Conservation (phyloP, 129 eudicot species). For the Centella asiatica region DNA sequence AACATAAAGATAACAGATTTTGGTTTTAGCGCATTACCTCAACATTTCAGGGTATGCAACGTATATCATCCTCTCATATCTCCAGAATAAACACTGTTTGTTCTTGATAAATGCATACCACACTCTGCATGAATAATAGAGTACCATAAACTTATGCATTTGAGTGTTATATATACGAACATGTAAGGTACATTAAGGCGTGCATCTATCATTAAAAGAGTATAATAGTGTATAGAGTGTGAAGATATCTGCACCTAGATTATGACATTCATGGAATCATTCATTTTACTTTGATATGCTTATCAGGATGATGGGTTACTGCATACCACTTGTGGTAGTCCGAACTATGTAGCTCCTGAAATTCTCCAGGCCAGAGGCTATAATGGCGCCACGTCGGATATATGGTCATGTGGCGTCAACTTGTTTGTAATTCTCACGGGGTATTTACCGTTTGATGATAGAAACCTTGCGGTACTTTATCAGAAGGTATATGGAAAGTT, state of each 20-base stretch:
- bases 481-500: slow-evolving; percentile 53
- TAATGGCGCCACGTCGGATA: slow-evolving; percentile 79
- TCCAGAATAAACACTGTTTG: background rate
- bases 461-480: slow-evolving; percentile 89
- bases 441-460: slow-evolving; percentile 87
- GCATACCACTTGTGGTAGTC: slow-evolving; percentile 97
- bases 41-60: slow-evolving; percentile 73
- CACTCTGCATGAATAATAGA: too few relatives aligned
- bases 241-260: too few relatives aligned
- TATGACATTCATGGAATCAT: too few relatives aligned
- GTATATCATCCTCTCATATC: background rate
- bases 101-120: too few relatives aligned
- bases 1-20: slow-evolving; percentile 77
- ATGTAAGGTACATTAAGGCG: too few relatives aligned
- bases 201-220: too few relatives aligned
- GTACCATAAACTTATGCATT: too few relatives aligned
- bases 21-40: slow-evolving; percentile 96
- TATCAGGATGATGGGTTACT: slow-evolving; percentile 80
- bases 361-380: slow-evolving; percentile 72
- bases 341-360: slow-evolving; percentile 97
- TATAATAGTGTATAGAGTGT: too few relatives aligned
- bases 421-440: slow-evolving; percentile 83
- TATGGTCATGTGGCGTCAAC: slow-evolving; percentile 97
- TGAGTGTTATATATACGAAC: too few relatives aligned
- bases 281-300: slow-evolving; percentile 7